Base-by-base conservation (phyloP, 1,284 basidiomycete species). In the Meripilus lineatus region DNA sequence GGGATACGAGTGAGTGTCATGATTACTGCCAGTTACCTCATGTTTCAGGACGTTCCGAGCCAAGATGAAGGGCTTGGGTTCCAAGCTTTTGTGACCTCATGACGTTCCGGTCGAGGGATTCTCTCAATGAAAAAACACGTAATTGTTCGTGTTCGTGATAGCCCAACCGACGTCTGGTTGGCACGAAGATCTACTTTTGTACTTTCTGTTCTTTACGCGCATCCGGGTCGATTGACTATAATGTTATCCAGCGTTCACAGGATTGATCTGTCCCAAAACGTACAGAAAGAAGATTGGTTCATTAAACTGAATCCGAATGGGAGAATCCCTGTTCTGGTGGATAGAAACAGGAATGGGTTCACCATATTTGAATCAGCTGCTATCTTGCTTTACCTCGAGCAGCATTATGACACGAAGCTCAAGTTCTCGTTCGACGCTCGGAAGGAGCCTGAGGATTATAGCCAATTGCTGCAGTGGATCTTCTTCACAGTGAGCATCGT, bases 391-490 rank as follows among this genome's bases (percentile, higher is more conserved):
- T 79, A 78, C 63, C 65, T 81, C 42, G 66, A 62, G 20, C 69
- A 74, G 57, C 64, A 69, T 48, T 75, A 72, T 52, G 70, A 71
- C 52, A 60, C 59, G 25, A 67, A 71, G 40, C 51, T 56, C 59
- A 70, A 69, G 59, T 72, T 80, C 52, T 66, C 63, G 53, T 77
- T 74, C 59, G 58, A 66, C 53, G 61, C 63, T 4, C 49, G 55
- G 14, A 56, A 63, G 46, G 53, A 60, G 21, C 50, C 64, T 36
- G 49, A 64, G 37, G 61, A 65, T 43, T 59, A 73, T 51, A 79
- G 75, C 54, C 74, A 81, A 60, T 74, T 81, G 61, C 56, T 84
- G 20, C 83, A 85, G 57, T 90, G 87, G 88, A 79, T 89, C 18
- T 86, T 89, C 65, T 90, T 85, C 54, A 69, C 73, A 33, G 77